These are phyloP conservation scores for Pseudozyma tsukubaensis DNA, from an alignment of 1,284 basidiomycete genomes.

Conservation along the genomic window DNA sequence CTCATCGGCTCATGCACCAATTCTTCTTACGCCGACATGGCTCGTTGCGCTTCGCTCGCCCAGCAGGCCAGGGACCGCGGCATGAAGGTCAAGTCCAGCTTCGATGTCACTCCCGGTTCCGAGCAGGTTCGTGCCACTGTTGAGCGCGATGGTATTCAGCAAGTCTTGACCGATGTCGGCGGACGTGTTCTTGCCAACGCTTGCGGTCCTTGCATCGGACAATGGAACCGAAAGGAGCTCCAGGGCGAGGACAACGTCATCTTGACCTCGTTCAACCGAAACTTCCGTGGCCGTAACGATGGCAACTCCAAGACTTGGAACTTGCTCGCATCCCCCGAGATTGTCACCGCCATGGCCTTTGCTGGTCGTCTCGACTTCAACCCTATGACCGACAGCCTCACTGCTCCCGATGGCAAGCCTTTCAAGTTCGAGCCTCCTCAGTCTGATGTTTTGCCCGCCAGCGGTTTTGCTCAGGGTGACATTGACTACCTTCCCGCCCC, in stretches of 20 bases:
- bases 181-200: constrained; percentile 95
- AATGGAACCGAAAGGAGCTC: constrained; percentile 95
- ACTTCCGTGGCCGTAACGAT: constrained; percentile 98
- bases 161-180: constrained; percentile 84
- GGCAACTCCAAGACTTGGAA: constrained; percentile 97
- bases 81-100: constrained; percentile 85
- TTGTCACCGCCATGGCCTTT: constrained; percentile 93
- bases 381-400: constrained; percentile 84
- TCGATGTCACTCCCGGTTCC: constrained; percentile 95
- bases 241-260: constrained; percentile 95
- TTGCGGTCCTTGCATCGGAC: constrained; percentile 98
- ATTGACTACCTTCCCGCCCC: constrained; percentile 82
- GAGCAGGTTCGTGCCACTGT: constrained; percentile 98
- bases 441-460: constrained; percentile 84
- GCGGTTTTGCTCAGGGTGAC: constrained; percentile 85
- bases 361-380: constrained; percentile 95
- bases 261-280: constrained; percentile 95
- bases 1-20: constrained; percentile 99
- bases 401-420: constrained; percentile 77
- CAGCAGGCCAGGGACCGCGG: constrained; percentile 87
- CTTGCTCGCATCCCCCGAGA: constrained; percentile 95
- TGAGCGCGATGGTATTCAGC: constrained; percentile 89
- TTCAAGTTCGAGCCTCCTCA: constrained; percentile 89
- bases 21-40: constrained; percentile 73
- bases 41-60: constrained; percentile 89